These are phyloP conservation scores for Triticum monococcum DNA, from an alignment of 176 grass and related monocot genomes.

Conservation along the genomic window DNA sequence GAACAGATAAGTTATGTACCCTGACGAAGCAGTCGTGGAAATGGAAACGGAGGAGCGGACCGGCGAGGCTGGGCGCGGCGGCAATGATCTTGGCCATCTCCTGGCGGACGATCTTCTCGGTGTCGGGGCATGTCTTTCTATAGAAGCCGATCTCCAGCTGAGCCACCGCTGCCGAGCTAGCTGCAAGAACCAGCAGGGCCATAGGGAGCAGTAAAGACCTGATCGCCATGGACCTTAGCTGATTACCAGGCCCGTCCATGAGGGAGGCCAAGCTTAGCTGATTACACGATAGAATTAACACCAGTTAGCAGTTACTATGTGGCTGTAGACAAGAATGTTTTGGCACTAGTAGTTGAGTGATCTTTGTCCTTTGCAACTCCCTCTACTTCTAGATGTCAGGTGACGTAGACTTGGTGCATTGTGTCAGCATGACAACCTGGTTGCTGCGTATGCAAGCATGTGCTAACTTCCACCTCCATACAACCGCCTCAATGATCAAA, in stretches of 20 bases:
- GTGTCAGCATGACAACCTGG: slow-evolving; percentile 12
- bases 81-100: slow-evolving; percentile 61
- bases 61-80: slow-evolving; percentile 43
- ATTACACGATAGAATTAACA: neutral
- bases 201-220: neutral
- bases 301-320: neutral
- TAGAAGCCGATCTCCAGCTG: slow-evolving; percentile 61
- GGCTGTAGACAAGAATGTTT: neutral
- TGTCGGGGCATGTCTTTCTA: slow-evolving; percentile 58
- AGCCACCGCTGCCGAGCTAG: neutral
- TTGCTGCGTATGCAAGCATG: slow-evolving; percentile 1
- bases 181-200: neutral
- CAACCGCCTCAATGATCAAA: neutral
- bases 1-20: neutral
- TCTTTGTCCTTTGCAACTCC: neutral
- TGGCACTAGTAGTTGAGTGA: neutral
- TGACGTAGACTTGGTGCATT: neutral
- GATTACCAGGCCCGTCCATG: too few species aligned
- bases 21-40: slow-evolving; percentile 81
- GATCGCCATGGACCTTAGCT: neutral
- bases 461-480: slow-evolving; percentile 30
- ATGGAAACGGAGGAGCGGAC: slow-evolving; percentile 55
- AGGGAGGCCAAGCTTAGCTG: too few species aligned
- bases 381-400: neutral
- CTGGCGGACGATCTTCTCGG: slow-evolving; percentile 45